A percentile compares a stretch with the other conserved stretches of the same genome.
Conservation (phyloP, 2,329 filamentous ascomycete species). For the Lomentospora prolificans region DNA sequence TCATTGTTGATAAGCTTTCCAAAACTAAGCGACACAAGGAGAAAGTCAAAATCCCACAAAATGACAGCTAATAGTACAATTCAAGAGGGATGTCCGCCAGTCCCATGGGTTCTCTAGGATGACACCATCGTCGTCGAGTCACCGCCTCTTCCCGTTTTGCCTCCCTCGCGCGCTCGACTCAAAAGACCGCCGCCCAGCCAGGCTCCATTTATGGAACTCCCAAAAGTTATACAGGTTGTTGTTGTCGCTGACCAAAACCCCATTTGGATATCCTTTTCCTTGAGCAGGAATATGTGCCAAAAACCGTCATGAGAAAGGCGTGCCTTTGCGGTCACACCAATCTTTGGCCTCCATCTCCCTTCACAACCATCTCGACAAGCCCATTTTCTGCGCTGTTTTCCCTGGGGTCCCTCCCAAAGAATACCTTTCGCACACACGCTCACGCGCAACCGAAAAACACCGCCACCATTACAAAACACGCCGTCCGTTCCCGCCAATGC, state of each 20-base stretch:
- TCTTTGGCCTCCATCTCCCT: not conserved
- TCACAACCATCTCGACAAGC: not conserved
- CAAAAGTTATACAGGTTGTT: constrained; percentile 2
- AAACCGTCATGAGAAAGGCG: no score
- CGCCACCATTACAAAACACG: constrained; percentile 4
- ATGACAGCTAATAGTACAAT: not conserved
- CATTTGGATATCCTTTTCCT: not conserved
- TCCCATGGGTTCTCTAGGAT: no score
- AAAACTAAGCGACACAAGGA: not conserved
- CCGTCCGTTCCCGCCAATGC: not conserved
- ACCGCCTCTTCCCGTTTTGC: not conserved
- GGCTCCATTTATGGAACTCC: not conserved
- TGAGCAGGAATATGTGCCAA: no score
- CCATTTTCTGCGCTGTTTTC: not conserved
- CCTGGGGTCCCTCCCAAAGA: not conserved
- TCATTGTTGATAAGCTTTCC: not conserved
- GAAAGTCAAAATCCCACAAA: not conserved
- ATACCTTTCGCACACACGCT: constrained; percentile 17
- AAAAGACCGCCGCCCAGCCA: not conserved
- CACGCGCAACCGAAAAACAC: no score
- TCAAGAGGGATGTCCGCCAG: not conserved
- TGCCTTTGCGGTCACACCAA: no score
- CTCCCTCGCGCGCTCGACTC: no score
- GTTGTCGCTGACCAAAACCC: no score
- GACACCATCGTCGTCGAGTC: no score